A percentile compares a stretch with the other conserved stretches of the same genome.
These are phyloP conservation scores for Alternaria solani DNA, from an alignment of 2,329 filamentous ascomycete genomes.

Conservation along the genomic window DNA sequence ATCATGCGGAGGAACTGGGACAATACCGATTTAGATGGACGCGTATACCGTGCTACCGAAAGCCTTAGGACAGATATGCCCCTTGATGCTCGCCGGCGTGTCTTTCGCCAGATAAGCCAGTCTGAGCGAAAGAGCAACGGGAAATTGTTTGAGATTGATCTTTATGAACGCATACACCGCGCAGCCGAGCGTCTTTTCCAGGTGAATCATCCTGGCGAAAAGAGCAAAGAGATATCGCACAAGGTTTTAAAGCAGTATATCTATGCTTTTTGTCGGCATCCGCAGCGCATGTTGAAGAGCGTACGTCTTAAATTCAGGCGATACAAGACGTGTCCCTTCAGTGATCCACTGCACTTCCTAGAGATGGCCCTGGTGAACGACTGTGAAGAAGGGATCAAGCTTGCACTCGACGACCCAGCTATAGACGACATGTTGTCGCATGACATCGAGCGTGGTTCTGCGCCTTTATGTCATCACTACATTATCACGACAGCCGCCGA, in stretches of 20 bases:
- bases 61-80: not conserved
- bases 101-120: not conserved
- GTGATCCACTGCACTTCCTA: not conserved
- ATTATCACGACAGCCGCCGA: not conserved
- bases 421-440: not conserved
- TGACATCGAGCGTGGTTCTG: not conserved
- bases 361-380: not conserved
- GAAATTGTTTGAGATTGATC: too few species aligned
- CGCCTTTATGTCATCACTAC: not conserved
- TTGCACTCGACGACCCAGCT: not conserved
- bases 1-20: conserved; percentile 3
- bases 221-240: not conserved
- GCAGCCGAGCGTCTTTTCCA: not conserved
- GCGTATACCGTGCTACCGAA: not conserved
- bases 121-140: not conserved
- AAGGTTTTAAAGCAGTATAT: not conserved
- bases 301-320: not conserved
- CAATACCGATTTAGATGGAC: not conserved
- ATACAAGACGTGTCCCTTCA: not conserved
- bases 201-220: not conserved
- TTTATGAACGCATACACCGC: not conserved
- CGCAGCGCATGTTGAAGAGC: not conserved
- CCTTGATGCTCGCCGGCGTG: not conserved
- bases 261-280: not conserved
- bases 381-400: not conserved